Evolutionary conservation across 345 rosid genomes (phyloP).

Genomic region (Salix purpurea): DNA sequence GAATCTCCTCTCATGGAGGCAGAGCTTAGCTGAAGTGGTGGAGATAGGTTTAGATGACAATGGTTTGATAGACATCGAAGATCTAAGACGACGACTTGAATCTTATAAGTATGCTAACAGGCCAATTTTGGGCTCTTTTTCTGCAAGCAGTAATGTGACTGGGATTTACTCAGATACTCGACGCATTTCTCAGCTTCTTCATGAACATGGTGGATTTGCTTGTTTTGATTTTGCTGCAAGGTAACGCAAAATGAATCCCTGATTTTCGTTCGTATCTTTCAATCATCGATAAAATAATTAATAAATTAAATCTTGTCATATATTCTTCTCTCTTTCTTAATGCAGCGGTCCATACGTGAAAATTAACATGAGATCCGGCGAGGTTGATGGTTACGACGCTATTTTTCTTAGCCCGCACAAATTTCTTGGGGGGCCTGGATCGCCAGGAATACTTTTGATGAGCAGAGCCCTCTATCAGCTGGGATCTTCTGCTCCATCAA

Average conservation of each 20-base stretch:
- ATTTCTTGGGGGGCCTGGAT: conserved; percentile 58
- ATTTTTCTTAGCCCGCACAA: conserved; percentile 56
- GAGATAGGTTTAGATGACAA: conserved; percentile 41
- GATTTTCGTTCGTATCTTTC: background rate
- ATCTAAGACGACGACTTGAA: conserved; percentile 26
- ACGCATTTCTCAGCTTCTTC: conserved; percentile 44
- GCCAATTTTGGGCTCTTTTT: conserved; percentile 54
- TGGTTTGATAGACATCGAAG: conserved; percentile 36
- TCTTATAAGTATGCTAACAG: conserved; percentile 21
- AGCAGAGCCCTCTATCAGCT: conserved; percentile 44
- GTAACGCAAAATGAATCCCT: conserved; percentile 7
- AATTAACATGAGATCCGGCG: conserved; percentile 52
- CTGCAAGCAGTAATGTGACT: conserved; percentile 62
- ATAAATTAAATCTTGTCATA: background rate
- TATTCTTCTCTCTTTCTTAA: no score
- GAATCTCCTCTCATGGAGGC: conserved; percentile 60
- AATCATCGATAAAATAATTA: background rate
- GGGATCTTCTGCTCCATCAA: conserved; percentile 46
- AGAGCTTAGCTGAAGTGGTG: conserved; percentile 53
- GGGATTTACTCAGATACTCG: conserved; percentile 45
- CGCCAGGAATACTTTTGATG: conserved; percentile 55
- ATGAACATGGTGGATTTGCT: conserved; percentile 43
- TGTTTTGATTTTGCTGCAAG: conserved; percentile 67
- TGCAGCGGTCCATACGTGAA: conserved; percentile 48
- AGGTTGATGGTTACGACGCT: conserved; percentile 51